These are phyloP conservation scores for Elaeagnus macrophylla DNA, from an alignment of 306 rosid genomes.

Conservation along the genomic window DNA sequence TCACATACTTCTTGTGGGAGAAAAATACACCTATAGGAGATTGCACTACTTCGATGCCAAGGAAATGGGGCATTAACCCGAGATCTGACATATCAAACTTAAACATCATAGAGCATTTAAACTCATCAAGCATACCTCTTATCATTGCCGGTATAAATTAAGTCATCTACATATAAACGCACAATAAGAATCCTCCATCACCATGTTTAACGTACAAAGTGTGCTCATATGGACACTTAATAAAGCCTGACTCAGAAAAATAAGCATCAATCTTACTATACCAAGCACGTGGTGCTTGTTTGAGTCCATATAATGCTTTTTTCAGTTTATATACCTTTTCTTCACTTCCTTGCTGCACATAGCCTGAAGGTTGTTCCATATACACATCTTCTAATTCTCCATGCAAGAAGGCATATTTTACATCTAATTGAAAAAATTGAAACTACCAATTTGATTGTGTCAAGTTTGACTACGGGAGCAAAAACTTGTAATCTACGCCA, in stretches of 20 bases:
- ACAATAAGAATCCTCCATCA: no score
- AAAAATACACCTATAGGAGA: no score
- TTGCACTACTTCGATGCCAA: no score
- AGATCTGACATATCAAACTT: no score
- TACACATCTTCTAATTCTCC: neutral
- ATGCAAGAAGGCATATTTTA: neutral
- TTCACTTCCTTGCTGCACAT: neutral
- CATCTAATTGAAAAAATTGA: neutral
- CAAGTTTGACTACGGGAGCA: neutral
- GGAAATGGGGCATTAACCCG: no score
- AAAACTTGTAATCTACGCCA: neutral
- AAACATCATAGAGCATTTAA: no score
- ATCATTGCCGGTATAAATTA: no score
- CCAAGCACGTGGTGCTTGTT: neutral
- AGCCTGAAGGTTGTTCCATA: neutral
- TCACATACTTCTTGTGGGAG: no score
- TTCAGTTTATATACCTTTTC: neutral
- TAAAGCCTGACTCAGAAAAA: neutral
- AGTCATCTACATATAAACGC: no score
- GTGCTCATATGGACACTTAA: no score
- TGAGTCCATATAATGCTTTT: neutral
- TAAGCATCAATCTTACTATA: neutral
- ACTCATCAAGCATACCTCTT: no score
- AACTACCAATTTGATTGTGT: neutral
- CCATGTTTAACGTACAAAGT: no score